These are phyloP conservation scores for Ogataea saltuana DNA, from an alignment of 805 yeast species.

Conservation along the genomic window DNA sequence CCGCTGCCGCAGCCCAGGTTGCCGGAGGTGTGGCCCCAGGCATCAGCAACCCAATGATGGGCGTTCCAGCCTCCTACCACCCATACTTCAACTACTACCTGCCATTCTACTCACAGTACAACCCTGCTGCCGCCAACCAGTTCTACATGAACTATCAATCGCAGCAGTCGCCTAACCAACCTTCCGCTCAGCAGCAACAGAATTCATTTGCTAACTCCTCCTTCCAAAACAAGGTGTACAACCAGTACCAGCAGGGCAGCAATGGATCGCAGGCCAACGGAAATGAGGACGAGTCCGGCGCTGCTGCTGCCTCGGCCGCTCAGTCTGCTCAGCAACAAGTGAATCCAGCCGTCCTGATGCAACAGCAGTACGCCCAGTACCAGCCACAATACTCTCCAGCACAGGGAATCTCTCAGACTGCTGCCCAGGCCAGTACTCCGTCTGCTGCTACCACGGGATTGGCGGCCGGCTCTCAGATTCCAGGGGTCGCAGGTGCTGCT, in stretches of 20 bases:
- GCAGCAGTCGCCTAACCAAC: constrained; percentile 28
- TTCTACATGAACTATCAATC: constrained; percentile 31
- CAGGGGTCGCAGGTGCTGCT: constrained; percentile 22
- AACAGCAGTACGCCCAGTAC: constrained; percentile 29
- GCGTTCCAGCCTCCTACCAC: constrained; percentile 33
- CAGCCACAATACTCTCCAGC: constrained; percentile 21
- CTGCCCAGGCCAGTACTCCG: constrained; percentile 19
- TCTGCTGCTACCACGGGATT: constrained; percentile 18
- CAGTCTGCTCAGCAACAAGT: constrained; percentile 23
- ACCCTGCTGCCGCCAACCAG: constrained; percentile 31
- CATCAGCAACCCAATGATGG: constrained; percentile 33
- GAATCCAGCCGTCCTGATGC: constrained; percentile 27
- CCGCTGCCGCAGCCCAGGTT: constrained; percentile 20
- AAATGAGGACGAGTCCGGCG: constrained; percentile 16
- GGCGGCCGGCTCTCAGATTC: constrained; percentile 19
- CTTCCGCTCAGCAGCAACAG: constrained; percentile 25
- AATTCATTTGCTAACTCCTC: constrained; percentile 24
- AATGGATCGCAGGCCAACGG: constrained; percentile 16
- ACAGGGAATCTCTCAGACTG: constrained; percentile 12
- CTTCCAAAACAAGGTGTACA: constrained; percentile 31
- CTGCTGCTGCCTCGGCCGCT: constrained; percentile 16
- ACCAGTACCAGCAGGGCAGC: constrained; percentile 27
- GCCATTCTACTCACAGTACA: constrained; percentile 33
- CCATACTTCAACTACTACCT: constrained; percentile 36
- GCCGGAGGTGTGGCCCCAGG: constrained; percentile 25